A percentile compares a stretch with the other conserved stretches of the same genome.
phyloP scores from a whole-genome alignment of 2,329 filamentous ascomycete genomes.

The Fusarium liriodendri region DNA sequence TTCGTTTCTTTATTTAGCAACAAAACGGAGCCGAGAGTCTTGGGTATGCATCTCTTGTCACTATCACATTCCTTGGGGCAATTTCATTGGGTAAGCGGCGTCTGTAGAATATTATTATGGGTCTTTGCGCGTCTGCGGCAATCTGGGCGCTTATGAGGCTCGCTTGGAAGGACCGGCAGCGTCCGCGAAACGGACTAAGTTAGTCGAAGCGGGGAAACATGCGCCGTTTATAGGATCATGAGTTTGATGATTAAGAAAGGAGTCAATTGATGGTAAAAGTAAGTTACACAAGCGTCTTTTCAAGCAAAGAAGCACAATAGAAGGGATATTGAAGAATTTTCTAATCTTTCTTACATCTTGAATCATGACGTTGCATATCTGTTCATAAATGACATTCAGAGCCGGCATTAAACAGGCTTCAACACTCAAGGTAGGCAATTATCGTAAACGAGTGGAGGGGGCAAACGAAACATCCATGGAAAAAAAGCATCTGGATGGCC shows the following conservation, averaged over 20 bases:
- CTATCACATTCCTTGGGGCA: background rate
- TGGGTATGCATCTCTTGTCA: background rate
- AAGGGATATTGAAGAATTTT: background rate
- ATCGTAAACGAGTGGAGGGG: background rate
- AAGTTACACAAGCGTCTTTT: background rate
- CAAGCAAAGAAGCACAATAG: background rate
- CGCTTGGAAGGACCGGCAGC: background rate
- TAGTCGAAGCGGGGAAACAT: background rate
- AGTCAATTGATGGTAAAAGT: background rate
- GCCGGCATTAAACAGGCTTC: background rate
- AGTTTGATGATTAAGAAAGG: background rate
- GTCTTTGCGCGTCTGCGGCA: background rate
- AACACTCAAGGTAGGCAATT: background rate
- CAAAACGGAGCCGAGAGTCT: background rate
- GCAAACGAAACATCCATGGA: background rate
- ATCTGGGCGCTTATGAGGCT: background rate
- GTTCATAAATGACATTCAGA: background rate
- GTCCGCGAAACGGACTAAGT: background rate
- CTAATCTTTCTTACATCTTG: background rate
- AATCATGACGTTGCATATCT: background rate
- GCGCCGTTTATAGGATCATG: background rate
- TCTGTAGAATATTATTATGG: background rate
- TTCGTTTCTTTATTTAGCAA: no score
- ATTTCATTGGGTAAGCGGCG: background rate
- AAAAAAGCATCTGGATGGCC: background rate